phyloP scores from a whole-genome alignment of 805 yeast genomes.

The Millerozyma acaciae region DNA sequence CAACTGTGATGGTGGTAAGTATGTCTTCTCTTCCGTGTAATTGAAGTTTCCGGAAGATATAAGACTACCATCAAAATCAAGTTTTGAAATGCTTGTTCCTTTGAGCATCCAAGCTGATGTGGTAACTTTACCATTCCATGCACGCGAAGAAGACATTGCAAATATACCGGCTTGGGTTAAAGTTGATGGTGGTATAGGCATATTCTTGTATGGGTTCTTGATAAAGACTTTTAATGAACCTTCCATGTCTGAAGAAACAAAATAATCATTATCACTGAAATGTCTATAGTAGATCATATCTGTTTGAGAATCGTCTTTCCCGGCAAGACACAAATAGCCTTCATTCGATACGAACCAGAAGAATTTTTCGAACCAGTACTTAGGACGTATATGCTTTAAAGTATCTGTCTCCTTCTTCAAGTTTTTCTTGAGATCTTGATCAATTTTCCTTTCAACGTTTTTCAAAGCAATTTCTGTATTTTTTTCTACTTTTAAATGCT shows the following conservation, averaged over 20 bases:
- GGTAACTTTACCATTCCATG: conserved; percentile 85
- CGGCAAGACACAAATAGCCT: conserved; percentile 81
- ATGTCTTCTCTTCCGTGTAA: conserved; percentile 50
- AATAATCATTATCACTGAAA: conserved; percentile 66
- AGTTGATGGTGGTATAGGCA: conserved; percentile 79
- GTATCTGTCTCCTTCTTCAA: conserved; percentile 50
- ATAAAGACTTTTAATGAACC: conserved; percentile 75
- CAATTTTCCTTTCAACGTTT: conserved; percentile 76
- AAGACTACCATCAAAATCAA: conserved; percentile 56
- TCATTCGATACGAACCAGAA: conserved; percentile 93
- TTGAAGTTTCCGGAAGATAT: conserved; percentile 62
- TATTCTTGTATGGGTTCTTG: conserved; percentile 70
- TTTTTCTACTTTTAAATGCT: conserved; percentile 76
- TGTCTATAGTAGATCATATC: conserved; percentile 79
- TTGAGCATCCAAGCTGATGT: conserved; percentile 84
- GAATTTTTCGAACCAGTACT: conserved; percentile 91
- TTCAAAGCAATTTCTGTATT: conserved; percentile 74
- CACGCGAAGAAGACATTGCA: conserved; percentile 74
- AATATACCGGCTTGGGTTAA: conserved; percentile 86
- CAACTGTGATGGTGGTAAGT: conserved; percentile 74
- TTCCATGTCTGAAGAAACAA: conserved; percentile 71
- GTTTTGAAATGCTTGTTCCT: conserved; percentile 65
- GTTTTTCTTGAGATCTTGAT: conserved; percentile 62
- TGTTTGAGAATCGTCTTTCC: conserved; percentile 74
- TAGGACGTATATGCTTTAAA: conserved; percentile 60